Conservation (phyloP, 352 stramenopile species). For the Pythium plurisporium region DNA sequence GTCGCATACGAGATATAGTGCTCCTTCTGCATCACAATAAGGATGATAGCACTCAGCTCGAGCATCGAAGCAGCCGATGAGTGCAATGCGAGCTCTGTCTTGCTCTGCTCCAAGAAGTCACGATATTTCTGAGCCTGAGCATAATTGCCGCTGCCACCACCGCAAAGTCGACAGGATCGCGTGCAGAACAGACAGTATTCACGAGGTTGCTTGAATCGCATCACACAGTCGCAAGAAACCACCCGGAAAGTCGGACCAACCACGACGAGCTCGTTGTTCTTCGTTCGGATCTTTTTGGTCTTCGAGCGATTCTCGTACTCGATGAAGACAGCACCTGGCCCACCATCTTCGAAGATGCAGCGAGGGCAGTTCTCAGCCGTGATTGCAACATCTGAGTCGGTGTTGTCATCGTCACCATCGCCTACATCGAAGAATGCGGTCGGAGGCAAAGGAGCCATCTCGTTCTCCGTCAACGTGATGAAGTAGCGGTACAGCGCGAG, state of each 20-base stretch:
- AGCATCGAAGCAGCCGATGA: conserved; percentile 46
- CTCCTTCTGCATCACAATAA: conserved; percentile 41
- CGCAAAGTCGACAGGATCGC: conserved; percentile 64
- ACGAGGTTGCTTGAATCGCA: conserved; percentile 51
- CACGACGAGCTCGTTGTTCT: conserved; percentile 47
- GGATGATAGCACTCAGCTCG: conserved; percentile 42
- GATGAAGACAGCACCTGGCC: conserved; percentile 62
- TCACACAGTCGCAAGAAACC: conserved; percentile 80
- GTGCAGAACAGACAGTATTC: conserved; percentile 78
- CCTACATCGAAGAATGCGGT: conserved; percentile 68
- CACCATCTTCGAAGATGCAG: conserved; percentile 79
- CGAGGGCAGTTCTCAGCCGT: conserved; percentile 77
- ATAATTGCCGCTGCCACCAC: conserved; percentile 71
- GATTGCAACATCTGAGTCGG: conserved; percentile 42
- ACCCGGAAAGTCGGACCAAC: conserved; percentile 79
- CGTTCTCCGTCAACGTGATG: conserved; percentile 39
- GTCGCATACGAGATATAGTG: conserved; percentile 58
- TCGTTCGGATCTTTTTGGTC: conserved; percentile 40
- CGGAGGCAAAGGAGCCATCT: conserved; percentile 65
- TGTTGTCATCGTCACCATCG: conserved; percentile 42
- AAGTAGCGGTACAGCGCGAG: conserved; percentile 43
- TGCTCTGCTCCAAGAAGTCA: conserved; percentile 65
- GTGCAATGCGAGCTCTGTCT: conserved; percentile 52
- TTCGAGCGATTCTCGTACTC: conserved; percentile 47
- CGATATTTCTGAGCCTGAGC: conserved; percentile 71